Evolutionary conservation across 2,329 filamentous ascomycete genomes (phyloP), one percentile per base, ranked within the genome.

Genomic region (Trichoderma sp.): DNA sequence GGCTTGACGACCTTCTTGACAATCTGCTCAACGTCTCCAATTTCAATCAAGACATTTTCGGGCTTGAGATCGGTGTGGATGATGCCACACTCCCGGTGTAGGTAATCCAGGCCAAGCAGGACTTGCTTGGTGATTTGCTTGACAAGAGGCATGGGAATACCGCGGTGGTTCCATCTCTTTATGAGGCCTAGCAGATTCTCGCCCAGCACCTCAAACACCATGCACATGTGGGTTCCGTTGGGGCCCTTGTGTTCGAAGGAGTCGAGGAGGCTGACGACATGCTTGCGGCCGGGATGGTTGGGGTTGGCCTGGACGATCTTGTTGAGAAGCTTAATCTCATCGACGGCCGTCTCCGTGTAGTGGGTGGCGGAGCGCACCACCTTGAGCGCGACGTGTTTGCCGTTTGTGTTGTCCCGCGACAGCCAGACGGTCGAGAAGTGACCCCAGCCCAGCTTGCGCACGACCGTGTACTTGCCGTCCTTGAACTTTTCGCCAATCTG

Each of bases 101-200:
- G 88, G 80, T 98, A 98, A 82, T 99, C 96, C 74, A 99, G 87
- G 53, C 96, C 96, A 32, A 99, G 89, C 62, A 99, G 87, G 11
- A 98, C 96, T 84, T 99, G 96, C 83, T 98, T 98, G 34, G 96
- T 97, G 82, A 99, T 99, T 82, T 98, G 96, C 86, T 98, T 98
- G 80, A 98, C 96, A 15, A 99, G 87, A 17, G 93, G 89, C 91
- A 97, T 97, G 57, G 96, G 96, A 72, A 99, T 98, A 63, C 96
- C 96, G 73, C 96, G 90, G 81, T 98, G 96, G 81, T 98, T 98
- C 95, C 95, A 98, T 77, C 93, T 91, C 88, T 98, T 98, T 86
- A 99, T 98, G 79, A 99, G 84, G 30, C 96, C 95, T 68, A 98
- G 85, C 74, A 98, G 83, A 79, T 98, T 98, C 87, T 98, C 95